Evolutionary conservation across 2,329 filamentous ascomycete species (phyloP).

Genomic region (Teratosphaeria zuluensis): DNA sequence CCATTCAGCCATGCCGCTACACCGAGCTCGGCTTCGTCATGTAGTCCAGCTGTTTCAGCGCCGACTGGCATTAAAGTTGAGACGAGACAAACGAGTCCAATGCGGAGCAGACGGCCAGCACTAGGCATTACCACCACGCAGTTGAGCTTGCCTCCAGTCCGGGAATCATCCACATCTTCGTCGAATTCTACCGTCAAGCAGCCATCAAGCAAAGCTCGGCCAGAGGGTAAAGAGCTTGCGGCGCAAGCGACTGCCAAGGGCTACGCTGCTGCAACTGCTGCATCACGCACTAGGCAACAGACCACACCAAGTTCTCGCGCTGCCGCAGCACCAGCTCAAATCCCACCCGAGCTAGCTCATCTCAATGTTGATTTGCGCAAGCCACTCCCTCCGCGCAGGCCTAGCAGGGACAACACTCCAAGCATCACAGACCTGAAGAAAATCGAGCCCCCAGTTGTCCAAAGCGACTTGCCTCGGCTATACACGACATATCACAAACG

Average conservation of each 20-base stretch:
- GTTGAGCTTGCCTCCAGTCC: slow-evolving; percentile 52
- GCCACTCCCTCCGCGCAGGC: slow-evolving; percentile 35
- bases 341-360: slow-evolving; percentile 37
- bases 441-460: slow-evolving; percentile 40
- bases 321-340: slow-evolving; percentile 2
- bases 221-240: slow-evolving; percentile 9
- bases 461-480: slow-evolving; percentile 44
- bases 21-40: slow-evolving; percentile 67
- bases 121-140: slow-evolving; percentile 43
- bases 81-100: slow-evolving; percentile 45
- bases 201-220: background rate
- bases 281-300: background rate
- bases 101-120: slow-evolving; percentile 52
- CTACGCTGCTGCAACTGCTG: background rate
- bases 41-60: slow-evolving; percentile 54
- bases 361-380: slow-evolving; percentile 50
- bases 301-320: background rate
- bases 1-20: slow-evolving; percentile 71
- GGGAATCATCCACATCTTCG: slow-evolving; percentile 62
- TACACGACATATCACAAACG: slow-evolving; percentile 41
- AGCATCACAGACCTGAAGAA: slow-evolving; percentile 36
- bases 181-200: slow-evolving; percentile 42
- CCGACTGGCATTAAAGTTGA: slow-evolving; percentile 35
- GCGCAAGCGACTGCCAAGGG: background rate
- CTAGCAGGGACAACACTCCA: slow-evolving; percentile 37